Evolutionary conservation across 371 early-diverging fungal genomes (phyloP).

Genomic region (Rhizopus sp.): DNA sequence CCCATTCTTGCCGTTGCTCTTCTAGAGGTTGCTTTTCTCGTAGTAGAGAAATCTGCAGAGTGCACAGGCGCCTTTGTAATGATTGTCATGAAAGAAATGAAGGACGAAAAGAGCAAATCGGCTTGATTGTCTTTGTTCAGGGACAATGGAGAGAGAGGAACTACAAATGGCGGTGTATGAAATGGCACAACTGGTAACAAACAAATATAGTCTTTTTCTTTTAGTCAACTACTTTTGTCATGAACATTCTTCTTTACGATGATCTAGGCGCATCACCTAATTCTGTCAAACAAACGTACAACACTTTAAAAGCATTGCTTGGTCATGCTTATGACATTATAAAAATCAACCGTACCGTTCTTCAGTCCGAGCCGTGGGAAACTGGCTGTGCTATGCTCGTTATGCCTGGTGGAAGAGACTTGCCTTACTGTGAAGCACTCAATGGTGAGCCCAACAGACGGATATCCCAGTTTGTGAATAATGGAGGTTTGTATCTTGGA

Average conservation of each 20-base stretch:
- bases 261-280: constrained; percentile 72
- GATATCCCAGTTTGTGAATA: constrained; percentile 69
- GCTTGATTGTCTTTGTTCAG: no score
- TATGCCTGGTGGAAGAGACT: constrained; percentile 88
- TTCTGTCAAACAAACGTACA: constrained; percentile 63
- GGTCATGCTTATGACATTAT: constrained; percentile 82
- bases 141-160: no score
- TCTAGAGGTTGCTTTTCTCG: no score
- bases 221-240: constrained; percentile 8
- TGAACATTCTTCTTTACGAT: constrained; percentile 87
- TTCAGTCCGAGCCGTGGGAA: constrained; percentile 83
- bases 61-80: no score
- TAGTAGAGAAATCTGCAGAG: no score
- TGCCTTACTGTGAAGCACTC: constrained; percentile 75
- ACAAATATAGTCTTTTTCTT: background rate
- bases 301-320: constrained; percentile 66
- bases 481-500: constrained; percentile 89
- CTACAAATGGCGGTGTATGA: no score
- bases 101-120: no score
- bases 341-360: constrained; percentile 67
- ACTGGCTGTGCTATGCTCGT: constrained; percentile 77
- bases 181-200: no score
- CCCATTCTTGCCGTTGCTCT: no score
- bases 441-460: constrained; percentile 55
- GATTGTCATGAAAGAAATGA: no score